These are phyloP conservation scores for Chrysanthemum lavandulifolium DNA, from an alignment of 129 eudicot species.

Conservation along the genomic window DNA sequence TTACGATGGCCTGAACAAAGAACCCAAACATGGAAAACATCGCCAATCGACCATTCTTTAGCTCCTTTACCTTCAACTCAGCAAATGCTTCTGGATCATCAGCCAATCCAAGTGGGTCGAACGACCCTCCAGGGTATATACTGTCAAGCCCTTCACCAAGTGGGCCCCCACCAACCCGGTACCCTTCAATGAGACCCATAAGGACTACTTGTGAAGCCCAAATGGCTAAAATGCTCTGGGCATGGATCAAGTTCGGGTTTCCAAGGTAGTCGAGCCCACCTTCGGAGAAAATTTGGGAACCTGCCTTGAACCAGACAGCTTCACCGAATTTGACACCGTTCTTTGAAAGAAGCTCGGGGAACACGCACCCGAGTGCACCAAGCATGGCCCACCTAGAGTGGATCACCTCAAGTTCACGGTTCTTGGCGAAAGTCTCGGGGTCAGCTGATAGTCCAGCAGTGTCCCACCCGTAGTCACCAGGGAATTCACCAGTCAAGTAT, in stretches of 20 bases:
- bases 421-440: conserved; percentile 21
- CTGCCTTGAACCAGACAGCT: conserved; percentile 35
- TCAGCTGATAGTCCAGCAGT: conserved; percentile 15
- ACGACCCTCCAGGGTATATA: conserved; percentile 21
- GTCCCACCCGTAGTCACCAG: conserved; percentile 20
- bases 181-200: conserved; percentile 25
- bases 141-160: conserved; percentile 14
- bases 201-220: conserved; percentile 25
- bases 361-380: conserved; percentile 33
- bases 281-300: conserved; percentile 25
- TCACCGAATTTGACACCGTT: conserved; percentile 28
- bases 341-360: conserved; percentile 21
- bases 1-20: conserved; percentile 30
- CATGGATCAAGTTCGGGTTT: conserved; percentile 30
- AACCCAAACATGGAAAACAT: conserved; percentile 31
- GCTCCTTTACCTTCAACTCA: conserved; percentile 22
- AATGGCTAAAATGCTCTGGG: conserved; percentile 33
- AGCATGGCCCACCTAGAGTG: conserved; percentile 33
- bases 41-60: conserved; percentile 18
- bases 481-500: conserved; percentile 18
- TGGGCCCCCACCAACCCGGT: conserved; percentile 17
- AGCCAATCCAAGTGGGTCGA: conserved; percentile 29
- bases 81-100: conserved; percentile 29
- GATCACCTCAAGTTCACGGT: conserved; percentile 20
- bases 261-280: conserved; percentile 37